Conservation (phyloP, 805 yeast genomes). For the Cyberlindnera euphorbiiphila region DNA sequence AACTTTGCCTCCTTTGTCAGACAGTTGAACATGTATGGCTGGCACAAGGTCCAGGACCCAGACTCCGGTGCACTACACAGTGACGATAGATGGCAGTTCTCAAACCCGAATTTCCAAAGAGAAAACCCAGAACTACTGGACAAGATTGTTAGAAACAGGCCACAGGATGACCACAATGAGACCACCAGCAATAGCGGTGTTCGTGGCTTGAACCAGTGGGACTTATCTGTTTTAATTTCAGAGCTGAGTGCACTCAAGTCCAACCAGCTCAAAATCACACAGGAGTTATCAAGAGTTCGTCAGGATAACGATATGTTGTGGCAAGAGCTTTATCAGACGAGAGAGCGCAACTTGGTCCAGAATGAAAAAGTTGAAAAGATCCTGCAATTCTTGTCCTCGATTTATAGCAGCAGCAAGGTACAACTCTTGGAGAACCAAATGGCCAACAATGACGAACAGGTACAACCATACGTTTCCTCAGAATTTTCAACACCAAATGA, state of each 20-base stretch:
- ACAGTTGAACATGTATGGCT: slow-evolving; percentile 96
- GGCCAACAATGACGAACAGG: slow-evolving; percentile 2
- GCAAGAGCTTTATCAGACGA: slow-evolving; percentile 79
- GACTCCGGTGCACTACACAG: slow-evolving; percentile 64
- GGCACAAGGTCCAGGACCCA: slow-evolving; percentile 97
- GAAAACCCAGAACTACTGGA: slow-evolving; percentile 84
- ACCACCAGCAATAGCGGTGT: slow-evolving; percentile 13
- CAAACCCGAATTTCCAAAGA: slow-evolving; percentile 70
- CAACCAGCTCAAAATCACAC: slow-evolving; percentile 77
- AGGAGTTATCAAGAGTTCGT: slow-evolving; percentile 77
- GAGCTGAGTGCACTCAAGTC: slow-evolving; percentile 48
- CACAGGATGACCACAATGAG: slow-evolving; percentile 24
- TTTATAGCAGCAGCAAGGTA: slow-evolving; percentile 33
- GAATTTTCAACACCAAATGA: not conserved
- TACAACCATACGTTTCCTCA: slow-evolving; percentile 4
- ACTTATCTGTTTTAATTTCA: slow-evolving; percentile 40
- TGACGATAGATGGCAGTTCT: slow-evolving; percentile 89
- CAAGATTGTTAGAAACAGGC: slow-evolving; percentile 74
- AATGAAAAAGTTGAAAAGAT: slow-evolving; percentile 86
- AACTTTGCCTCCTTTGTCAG: slow-evolving; percentile 95
- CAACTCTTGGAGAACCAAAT: slow-evolving; percentile 23
- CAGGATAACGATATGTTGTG: slow-evolving; percentile 87
- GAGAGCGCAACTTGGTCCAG: slow-evolving; percentile 84
- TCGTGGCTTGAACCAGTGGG: slow-evolving; percentile 1
- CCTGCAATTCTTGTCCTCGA: slow-evolving; percentile 77